Conservation (phyloP, 495 filamentous ascomycete genomes). For the Tuber calosporum region DNA sequence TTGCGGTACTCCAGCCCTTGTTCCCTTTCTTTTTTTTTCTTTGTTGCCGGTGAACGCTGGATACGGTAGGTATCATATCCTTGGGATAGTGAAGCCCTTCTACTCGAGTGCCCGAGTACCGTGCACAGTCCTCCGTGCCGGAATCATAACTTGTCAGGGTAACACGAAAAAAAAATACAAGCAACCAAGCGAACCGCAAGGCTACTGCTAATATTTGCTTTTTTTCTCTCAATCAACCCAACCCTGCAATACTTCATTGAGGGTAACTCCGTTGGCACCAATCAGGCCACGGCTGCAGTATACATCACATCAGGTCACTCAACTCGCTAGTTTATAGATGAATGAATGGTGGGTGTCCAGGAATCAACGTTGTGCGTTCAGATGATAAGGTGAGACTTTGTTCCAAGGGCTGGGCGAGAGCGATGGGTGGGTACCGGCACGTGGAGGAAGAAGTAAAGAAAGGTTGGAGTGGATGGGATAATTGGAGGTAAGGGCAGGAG, state of each 20-base stretch:
- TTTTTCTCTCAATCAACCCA: not conserved
- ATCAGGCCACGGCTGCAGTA: not conserved
- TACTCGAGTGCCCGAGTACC: no score
- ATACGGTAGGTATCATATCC: no score
- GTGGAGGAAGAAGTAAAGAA: not conserved
- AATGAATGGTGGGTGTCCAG: not conserved
- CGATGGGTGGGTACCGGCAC: not conserved
- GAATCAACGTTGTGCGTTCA: not conserved
- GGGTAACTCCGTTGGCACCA: not conserved
- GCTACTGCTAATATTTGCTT: conserved; percentile 1
- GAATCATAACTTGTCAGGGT: not conserved
- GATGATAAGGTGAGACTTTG: not conserved
- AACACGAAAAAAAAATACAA: not conserved
- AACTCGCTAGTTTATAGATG: not conserved
- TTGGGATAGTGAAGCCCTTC: no score
- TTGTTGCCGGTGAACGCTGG: no score
- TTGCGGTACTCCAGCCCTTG: not conserved
- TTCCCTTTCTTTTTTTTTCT: no score
- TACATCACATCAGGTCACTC: not conserved
- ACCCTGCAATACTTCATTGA: not conserved
- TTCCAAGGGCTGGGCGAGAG: not conserved
- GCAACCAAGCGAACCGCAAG: not conserved
- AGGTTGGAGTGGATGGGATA: not conserved
- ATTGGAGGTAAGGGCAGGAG: not conserved
- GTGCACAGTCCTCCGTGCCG: not conserved